Conservation (phyloP, 768 basidiomycete species). For the Suillus alpinus region DNA sequence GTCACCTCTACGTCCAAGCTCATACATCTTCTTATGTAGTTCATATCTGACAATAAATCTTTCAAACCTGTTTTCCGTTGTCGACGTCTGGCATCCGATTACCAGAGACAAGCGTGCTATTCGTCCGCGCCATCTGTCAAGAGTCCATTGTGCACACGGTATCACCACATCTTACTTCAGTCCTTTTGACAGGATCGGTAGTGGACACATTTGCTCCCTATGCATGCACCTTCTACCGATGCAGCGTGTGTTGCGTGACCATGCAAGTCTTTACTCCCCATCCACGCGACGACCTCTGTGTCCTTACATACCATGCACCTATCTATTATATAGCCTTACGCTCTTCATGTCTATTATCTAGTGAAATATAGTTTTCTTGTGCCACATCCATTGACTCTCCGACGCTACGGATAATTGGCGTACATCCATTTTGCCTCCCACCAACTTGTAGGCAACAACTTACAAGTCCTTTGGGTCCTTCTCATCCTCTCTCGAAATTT, state of each 20-base stretch:
- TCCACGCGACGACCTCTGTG: neutral
- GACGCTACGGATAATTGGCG: conserved; percentile 38
- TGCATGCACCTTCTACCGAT: neutral
- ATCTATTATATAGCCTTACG: conserved; percentile 20
- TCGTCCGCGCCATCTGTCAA: neutral
- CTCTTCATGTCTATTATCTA: conserved; percentile 31
- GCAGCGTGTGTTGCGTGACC: neutral
- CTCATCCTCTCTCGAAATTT: neutral
- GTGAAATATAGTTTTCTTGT: conserved; percentile 38
- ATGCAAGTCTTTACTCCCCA: neutral
- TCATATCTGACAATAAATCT: neutral
- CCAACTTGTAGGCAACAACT: conserved; percentile 16
- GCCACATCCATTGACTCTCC: conserved; percentile 56
- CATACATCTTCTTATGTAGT: neutral
- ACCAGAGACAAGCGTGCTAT: too few relatives aligned
- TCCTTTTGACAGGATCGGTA: neutral
- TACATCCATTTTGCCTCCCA: conserved; percentile 18
- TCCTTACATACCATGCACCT: conserved; percentile 7
- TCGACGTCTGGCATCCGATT: neutral
- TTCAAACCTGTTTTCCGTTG: neutral
- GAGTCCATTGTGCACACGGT: too few relatives aligned
- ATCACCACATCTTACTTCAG: neutral
- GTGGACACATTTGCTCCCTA: neutral
- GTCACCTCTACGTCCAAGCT: neutral
- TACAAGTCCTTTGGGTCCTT: conserved; percentile 4